Evolutionary conservation across 1,284 basidiomycete genomes (phyloP), one percentile per base, ranked within the genome.

Genomic region (Trametes pubescens): DNA sequence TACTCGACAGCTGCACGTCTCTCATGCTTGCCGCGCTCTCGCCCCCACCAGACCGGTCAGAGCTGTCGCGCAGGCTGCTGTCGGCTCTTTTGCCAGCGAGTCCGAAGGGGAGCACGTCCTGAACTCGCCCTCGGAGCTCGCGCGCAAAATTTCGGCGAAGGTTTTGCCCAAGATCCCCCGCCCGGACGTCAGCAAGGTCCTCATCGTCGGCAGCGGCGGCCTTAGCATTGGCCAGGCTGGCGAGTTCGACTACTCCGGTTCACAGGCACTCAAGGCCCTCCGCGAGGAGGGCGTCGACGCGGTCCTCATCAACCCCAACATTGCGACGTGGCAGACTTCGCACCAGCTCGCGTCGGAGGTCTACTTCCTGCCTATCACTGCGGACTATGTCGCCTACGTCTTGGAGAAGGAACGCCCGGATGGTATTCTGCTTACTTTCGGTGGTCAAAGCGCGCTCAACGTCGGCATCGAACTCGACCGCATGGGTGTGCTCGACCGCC

Each of bases 231-330:
- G 98, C 49, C 98, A 99, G 79, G 98, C 98, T 5, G 98, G 98
- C 78, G 98, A 99, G 80, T 99, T 99, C 79, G 98, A 99, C 79
- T 99, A 99, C 80, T 98, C 96, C 32, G 98, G 93, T 51, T 99
- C 97, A 9, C 98, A 99, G 81, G 98, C 98, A 35, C 91, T 99
- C 81, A 99, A 99, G 80, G 98, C 98, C 14, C 90, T 99, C 62
- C 89, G 92, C 65, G 98, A 99, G 78, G 95, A 96, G 76, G 96
- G 97, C 59, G 91, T 99, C 65, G 89, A 96, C 71, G 96, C 97
- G 35, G 91, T 99, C 68, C 89, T 99, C 66, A 95, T 98, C 78
- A 98, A 98, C 79, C 96, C 96, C 54, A 99, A 99, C 77, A 98
- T 98, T 70, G 95, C 96, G 54, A 98, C 96, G 53, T 97, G 95